Base-by-base conservation (phyloP, 176 grass and related monocot species). In the Rhynchospora pubera region DNA sequence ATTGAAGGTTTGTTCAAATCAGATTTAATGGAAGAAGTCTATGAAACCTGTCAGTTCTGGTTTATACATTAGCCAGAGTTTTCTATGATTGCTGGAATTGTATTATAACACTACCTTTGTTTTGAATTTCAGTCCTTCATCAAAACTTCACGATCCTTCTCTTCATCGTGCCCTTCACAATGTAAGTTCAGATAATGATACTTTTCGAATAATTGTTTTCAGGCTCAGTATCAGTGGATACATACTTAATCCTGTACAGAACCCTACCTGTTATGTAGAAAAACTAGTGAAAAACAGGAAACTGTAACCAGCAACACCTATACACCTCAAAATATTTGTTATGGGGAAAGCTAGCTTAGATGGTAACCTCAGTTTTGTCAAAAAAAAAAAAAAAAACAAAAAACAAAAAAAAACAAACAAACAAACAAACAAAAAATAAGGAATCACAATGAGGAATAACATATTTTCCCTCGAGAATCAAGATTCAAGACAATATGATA, bases 101-200 rank as follows among this genome's bases (percentile, higher is more conserved):
- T 14, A 53, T 23, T 50, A 21, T 75, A 50, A 75, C 22, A 18
- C 47, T 52, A 12, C 21, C 71, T 75, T 28, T 53, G 21, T 75
- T 84, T 30, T 87, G 61, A 60, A 84, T 91, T 89, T 88, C 92
- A 98, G 95, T 78, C 92, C 95, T 77, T 77, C 69, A 23, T 98
- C 90, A n/a, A 98, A 93, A 85, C 95, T 98, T 89, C 95, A 98
- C 88, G 92, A 98, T 75, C 95, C 92, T 88, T 84, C 92, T 80
- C 90, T 98, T 58, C 95, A 98, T 87, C 95, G 89, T 81, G 87
- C 92, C 84, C 92, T 98, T 84, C 88, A 98, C 86, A 93, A 93
- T 87, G 95, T 94, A 88, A 90, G 92, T 65, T 82, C 68, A 70
- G 76, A 85, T 80, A 75, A 75, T 4, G 3, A 5, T 75, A 19